Base-by-base conservation (phyloP, 208 protist species). In the Crithidia thermophila region DNA sequence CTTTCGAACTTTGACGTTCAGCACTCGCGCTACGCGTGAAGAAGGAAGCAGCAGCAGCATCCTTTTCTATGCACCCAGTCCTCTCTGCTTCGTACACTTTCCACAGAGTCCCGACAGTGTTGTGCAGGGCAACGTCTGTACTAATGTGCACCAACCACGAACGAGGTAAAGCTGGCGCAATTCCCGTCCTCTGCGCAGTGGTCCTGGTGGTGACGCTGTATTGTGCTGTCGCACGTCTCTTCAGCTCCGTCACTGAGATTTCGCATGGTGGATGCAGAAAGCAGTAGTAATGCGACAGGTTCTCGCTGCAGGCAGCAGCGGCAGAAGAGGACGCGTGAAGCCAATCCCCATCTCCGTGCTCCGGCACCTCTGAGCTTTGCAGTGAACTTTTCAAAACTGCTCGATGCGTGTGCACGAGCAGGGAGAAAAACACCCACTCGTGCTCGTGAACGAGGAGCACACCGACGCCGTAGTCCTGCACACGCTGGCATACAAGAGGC, bases 361-460 rank as follows among this genome's bases (percentile, higher is more conserved):
- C n/a, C n/a, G n/a, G n/a, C n/a, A n/a, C n/a, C n/a, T n/a, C n/a
- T n/a, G n/a, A n/a, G n/a, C n/a, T n/a, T n/a, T n/a, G n/a, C n/a
- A n/a, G n/a, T n/a, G n/a, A n/a, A n/a, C n/a, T n/a, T n/a, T n/a
- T n/a, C n/a, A n/a, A n/a, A n/a, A n/a, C 21, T 11, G 46, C 56
- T 34, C 61, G 52, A 57, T 76, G 61, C 0, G 47, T 36, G 52
- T 83, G 73, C 40, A 71, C 53, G 4, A 81, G 69, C 0, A 84
- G 34, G 2, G 58, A 58, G 42, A 85, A 88, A 53, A 60, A 85
- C 1, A 72, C 30, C 53, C 71, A 79, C 40, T 68, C 50, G 6
- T 67, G 34, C 49, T 47, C 43, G 39, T 75, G 58, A 5, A 81
- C 43, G 0, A 88, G 51, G 25, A 88, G 46, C 13, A 88, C 79